Evolutionary conservation across 2,329 filamentous ascomycete species (phyloP).

Genomic region (Fusarium drepaniforme): DNA sequence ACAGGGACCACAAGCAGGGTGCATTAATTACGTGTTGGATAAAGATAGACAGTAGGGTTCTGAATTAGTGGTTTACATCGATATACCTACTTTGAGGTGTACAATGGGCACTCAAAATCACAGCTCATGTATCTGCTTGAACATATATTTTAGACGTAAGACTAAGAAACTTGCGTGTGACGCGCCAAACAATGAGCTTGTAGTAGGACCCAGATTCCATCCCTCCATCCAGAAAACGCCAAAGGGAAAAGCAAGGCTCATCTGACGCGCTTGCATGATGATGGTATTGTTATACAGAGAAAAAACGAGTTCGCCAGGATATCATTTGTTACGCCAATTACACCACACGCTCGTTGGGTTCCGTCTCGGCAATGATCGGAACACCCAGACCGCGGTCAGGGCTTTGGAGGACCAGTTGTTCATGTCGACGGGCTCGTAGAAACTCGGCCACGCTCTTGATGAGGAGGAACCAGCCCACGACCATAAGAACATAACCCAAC

Average conservation of each 20-base stretch:
- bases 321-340: slow-evolving; percentile 51
- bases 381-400: slow-evolving; percentile 89
- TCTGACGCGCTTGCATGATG: slow-evolving; percentile 32
- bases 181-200: slow-evolving; percentile 38
- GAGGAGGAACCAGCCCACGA: slow-evolving; percentile 97
- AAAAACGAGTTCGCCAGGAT: not conserved
- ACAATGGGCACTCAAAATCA: not conserved
- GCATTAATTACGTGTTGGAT: not conserved
- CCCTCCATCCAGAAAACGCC: slow-evolving; percentile 33
- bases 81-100: not conserved
- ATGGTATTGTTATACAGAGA: slow-evolving; percentile 36
- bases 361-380: slow-evolving; percentile 88
- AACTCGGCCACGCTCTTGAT: slow-evolving; percentile 96
- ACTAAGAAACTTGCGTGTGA: slow-evolving; percentile 38
- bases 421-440: slow-evolving; percentile 86
- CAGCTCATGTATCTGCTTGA: not conserved
- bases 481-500: slow-evolving; percentile 94
- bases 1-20: not conserved
- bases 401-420: slow-evolving; percentile 92
- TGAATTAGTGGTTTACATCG: too few relatives aligned
- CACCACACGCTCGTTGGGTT: slow-evolving; percentile 82
- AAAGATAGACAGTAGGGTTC: too few relatives aligned
- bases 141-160: slow-evolving; percentile 34
- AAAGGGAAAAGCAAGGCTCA: slow-evolving; percentile 25
- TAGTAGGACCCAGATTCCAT: slow-evolving; percentile 35